A percentile compares a stretch with the other conserved stretches of the same genome.
Evolutionary conservation across 139 green algal species (phyloP).

Genomic region (Limnomonas spitsbergensis): DNA sequence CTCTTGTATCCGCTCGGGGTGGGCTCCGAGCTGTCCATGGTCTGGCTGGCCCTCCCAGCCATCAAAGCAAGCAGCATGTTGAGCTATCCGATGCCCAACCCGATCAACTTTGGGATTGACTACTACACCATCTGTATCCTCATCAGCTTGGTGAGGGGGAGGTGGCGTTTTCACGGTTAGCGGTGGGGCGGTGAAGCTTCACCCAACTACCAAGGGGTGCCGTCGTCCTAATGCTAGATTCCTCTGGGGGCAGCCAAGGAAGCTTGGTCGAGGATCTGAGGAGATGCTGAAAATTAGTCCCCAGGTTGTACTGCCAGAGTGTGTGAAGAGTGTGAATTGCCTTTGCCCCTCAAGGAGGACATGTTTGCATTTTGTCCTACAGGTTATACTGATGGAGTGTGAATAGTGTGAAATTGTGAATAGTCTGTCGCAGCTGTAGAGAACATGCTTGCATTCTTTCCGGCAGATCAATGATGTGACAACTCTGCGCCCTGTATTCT

Average conservation of each 20-base stretch:
- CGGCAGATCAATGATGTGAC: no score
- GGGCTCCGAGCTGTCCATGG: slow-evolving; percentile 78
- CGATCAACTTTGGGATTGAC: slow-evolving; percentile 76
- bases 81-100: slow-evolving; percentile 75
- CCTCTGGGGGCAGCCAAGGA: background rate
- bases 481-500: no score
- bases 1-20: slow-evolving; percentile 90
- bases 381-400: no score
- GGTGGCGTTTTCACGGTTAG: background rate
- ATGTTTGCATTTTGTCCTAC: no score
- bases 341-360: no score
- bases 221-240: background rate
- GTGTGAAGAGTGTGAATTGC: no score
- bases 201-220: background rate
- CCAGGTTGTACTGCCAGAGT: background rate
- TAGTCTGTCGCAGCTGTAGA: no score
- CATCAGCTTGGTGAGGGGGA: slow-evolving; percentile 16
- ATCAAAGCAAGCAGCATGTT: slow-evolving; percentile 50
- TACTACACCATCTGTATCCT: slow-evolving; percentile 65
- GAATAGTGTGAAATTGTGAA: no score
- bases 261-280: background rate
- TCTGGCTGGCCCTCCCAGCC: slow-evolving; percentile 61
- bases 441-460: no score
- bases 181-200: background rate
- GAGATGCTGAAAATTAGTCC: no score